These are phyloP conservation scores for Colletotrichum tofieldiae DNA, from an alignment of 2,329 filamentous ascomycete species.

Conservation along the genomic window DNA sequence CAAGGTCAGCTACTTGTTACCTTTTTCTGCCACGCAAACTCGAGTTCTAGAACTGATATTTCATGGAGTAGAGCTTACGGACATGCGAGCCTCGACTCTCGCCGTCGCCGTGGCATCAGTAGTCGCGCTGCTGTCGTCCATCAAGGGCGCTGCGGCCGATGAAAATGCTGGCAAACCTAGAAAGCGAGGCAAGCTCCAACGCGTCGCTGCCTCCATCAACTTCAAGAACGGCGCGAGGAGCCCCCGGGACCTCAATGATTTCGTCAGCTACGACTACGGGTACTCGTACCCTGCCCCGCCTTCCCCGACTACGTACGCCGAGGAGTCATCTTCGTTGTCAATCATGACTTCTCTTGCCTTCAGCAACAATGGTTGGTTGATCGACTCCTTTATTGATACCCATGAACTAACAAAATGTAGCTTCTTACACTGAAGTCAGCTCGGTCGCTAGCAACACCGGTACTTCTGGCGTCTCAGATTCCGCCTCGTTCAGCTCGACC, in stretches of 20 bases:
- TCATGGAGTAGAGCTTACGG: not conserved
- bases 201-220: not conserved
- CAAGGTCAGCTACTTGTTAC: not conserved
- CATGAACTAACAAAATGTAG: conserved; percentile 2
- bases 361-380: conserved; percentile 19
- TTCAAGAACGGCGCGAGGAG: conserved; percentile 2
- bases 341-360: not conserved
- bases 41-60: not conserved
- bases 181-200: not conserved
- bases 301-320: conserved; percentile 28
- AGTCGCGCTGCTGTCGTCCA: conserved; percentile 48
- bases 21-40: not conserved
- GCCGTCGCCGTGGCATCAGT: conserved; percentile 53
- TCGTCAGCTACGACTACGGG: conserved; percentile 41
- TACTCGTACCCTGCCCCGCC: conserved; percentile 26
- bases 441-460: conserved; percentile 2
- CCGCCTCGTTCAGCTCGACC: not conserved
- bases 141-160: conserved; percentile 38
- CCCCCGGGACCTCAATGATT: not conserved
- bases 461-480: not conserved
- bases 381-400: not conserved
- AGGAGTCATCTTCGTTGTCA: conserved; percentile 25
- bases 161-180: not conserved
- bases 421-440: conserved; percentile 4
- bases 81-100: conserved; percentile 56